phyloP scores from a whole-genome alignment of 1,284 basidiomycete genomes.

The Cutaneotrichosporon spelunceum region DNA sequence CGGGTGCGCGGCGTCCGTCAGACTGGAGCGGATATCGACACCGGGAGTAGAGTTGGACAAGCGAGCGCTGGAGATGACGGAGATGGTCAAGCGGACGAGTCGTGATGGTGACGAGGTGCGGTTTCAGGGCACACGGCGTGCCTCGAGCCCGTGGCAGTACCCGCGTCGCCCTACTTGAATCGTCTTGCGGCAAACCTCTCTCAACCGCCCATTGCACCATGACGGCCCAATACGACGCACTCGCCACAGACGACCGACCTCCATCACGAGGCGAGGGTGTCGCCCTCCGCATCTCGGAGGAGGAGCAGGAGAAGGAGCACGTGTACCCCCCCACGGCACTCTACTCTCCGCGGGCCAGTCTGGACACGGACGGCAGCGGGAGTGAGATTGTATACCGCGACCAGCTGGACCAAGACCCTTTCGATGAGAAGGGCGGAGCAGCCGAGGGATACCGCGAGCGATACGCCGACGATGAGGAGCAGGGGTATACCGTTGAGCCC shows the following conservation, averaged over 20 bases:
- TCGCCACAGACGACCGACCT: conserved; percentile 1
- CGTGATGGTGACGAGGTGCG: not conserved
- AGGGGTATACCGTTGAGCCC: conserved; percentile 35
- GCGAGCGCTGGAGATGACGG: not conserved
- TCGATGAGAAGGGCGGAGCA: conserved; percentile 40
- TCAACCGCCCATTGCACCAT: conserved; percentile 7
- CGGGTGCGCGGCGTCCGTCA: too few species aligned
- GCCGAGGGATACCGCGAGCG: conserved; percentile 6
- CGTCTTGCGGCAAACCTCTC: not conserved
- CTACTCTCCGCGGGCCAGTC: not conserved
- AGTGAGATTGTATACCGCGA: conserved; percentile 39
- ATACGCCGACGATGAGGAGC: conserved; percentile 23
- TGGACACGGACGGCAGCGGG: conserved; percentile 23
- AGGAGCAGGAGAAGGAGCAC: not conserved
- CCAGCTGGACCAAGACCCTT: conserved; percentile 43
- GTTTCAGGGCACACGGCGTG: not conserved
- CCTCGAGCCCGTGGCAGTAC: not conserved
- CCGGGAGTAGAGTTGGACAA: not conserved
- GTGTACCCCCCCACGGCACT: not conserved
- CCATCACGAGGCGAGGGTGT: not conserved
- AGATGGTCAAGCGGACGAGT: not conserved
- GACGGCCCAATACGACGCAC: conserved; percentile 20
- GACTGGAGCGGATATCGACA: not conserved
- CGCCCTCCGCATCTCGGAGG: not conserved
- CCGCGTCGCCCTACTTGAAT: not conserved